phyloP scores from a whole-genome alignment of 2,329 filamentous ascomycete genomes.

The Aspergillus tanneri region DNA sequence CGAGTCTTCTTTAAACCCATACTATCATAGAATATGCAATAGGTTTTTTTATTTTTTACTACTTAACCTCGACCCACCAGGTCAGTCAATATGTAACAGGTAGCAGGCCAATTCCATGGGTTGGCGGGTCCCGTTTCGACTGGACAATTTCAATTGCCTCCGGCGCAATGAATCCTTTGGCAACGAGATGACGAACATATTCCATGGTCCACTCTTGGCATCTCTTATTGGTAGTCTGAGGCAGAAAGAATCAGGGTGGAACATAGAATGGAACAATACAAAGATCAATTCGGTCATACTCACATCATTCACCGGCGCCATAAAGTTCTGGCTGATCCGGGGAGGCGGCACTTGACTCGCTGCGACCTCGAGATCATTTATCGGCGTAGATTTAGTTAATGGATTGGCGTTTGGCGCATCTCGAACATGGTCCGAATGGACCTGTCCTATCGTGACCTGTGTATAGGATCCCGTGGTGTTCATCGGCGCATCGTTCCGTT shows the following conservation, averaged over 20 bases:
- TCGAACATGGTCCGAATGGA: conserved; percentile 23
- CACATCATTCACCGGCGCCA: conserved; percentile 38
- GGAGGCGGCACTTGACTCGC: conserved; percentile 30
- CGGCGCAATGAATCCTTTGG: conserved; percentile 19
- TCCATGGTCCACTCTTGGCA: conserved; percentile 39
- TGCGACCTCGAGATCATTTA: conserved; percentile 26
- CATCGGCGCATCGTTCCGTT: conserved; percentile 25
- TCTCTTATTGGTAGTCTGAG: conserved; percentile 31
- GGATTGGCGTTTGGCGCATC: conserved; percentile 11
- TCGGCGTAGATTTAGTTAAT: conserved; percentile 22
- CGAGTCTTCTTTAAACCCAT: no score
- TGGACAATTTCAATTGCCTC: conserved; percentile 29
- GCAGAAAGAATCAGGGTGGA: not conserved
- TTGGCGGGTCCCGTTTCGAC: conserved; percentile 29
- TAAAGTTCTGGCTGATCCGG: conserved; percentile 33
- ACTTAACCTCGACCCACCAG: no score
- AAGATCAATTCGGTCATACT: no score
- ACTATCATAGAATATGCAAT: no score
- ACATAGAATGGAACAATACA: not conserved
- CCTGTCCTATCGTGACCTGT: conserved; percentile 22
- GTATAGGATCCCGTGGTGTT: conserved; percentile 12
- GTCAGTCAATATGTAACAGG: no score
- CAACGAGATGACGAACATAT: conserved; percentile 28
- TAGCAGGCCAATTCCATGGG: conserved; percentile 29
- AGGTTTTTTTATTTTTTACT: no score